Evolutionary conservation across 306 rosid genomes (phyloP), one percentile per base, ranked within the genome.

Genomic region (Fragaria nilgerrensis): DNA sequence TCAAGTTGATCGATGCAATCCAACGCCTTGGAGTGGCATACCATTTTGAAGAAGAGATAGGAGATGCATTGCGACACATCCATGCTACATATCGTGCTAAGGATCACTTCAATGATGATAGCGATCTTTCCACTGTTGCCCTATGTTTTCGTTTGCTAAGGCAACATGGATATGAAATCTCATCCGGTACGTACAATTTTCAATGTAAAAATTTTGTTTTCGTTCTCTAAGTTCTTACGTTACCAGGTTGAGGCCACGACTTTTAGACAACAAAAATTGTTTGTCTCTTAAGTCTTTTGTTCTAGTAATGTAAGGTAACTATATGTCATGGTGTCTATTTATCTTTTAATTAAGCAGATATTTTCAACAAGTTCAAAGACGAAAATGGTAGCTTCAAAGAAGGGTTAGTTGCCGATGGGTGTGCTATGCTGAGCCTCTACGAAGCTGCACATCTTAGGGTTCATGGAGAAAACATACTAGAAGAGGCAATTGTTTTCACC

Each of bases 41-140:
- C 37, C 87, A 87, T 62, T 85, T 82, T 58, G 84, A 87, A 49
- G 2, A 3, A 14, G 85, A 87, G 52, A 80, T 80, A 62, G 77
- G 75, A 3, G 45, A 75, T 41, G 27, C 79, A 27, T 36, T 85
- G 63, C 66, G 72, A 23, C 56, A 77, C 1, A 68, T 80, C 44
- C 36, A 82, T 25, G 34, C 52, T 0, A 68, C 16, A 19, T 43
- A 23, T 10, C 61, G 20, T 43, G 62, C 37, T 15, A 15, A 45
- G 4, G 25, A 53, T 20, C 27, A 9, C 27, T n/a, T 7, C 4
- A 11, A 22, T 32, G 61, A 72, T 12, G 39, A 71, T 5, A 44
- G 17, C 7, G 69, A 77, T 29, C 76, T 84, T 12, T 15, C 17
- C n/a, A 32, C 56, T 32, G 36, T 52, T 44, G 75, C 85, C 15